Evolutionary conservation across 768 basidiomycete genomes (phyloP).

Genomic region (Suillus subaureus): DNA sequence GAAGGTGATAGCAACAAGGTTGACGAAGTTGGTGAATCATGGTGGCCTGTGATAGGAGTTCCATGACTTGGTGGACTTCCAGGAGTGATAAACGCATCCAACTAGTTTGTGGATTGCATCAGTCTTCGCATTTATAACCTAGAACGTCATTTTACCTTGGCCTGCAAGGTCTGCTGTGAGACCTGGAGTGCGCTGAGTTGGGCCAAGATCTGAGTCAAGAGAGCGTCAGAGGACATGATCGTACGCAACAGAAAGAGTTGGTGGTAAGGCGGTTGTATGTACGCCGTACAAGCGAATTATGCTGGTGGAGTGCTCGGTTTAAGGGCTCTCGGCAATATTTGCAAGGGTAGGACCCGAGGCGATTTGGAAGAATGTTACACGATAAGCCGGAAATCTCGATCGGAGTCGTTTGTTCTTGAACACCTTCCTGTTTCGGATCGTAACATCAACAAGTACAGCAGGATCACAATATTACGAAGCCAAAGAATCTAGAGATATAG

Average conservation of each 20-base stretch:
- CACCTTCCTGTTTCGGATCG: not conserved
- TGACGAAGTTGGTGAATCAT: slow-evolving; percentile 24
- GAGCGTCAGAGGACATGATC: slow-evolving; percentile 48
- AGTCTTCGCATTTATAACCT: not conserved
- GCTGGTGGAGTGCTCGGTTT: not conserved
- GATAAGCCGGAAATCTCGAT: not conserved
- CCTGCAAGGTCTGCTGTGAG: slow-evolving; percentile 76
- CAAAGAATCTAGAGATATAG: not conserved
- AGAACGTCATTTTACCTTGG: slow-evolving; percentile 56
- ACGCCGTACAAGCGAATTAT: slow-evolving; percentile 13
- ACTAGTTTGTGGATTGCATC: slow-evolving; percentile 35
- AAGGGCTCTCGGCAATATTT: not conserved
- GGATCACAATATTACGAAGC: not conserved
- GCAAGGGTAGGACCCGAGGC: not conserved
- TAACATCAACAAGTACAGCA: not conserved
- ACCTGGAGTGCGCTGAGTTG: slow-evolving; percentile 73
- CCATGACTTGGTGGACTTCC: slow-evolving; percentile 29
- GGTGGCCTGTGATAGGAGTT: slow-evolving; percentile 29
- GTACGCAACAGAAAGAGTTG: slow-evolving; percentile 8
- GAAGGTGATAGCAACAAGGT: slow-evolving; percentile 34
- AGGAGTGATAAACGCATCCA: slow-evolving; percentile 48
- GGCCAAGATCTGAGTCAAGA: slow-evolving; percentile 70
- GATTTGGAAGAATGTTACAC: not conserved
- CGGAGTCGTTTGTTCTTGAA: not conserved
- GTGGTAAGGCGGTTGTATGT: slow-evolving; percentile 12